These are phyloP conservation scores for Hebeloma cylindrosporum DNA, from an alignment of 768 basidiomycete species.

Conservation along the genomic window DNA sequence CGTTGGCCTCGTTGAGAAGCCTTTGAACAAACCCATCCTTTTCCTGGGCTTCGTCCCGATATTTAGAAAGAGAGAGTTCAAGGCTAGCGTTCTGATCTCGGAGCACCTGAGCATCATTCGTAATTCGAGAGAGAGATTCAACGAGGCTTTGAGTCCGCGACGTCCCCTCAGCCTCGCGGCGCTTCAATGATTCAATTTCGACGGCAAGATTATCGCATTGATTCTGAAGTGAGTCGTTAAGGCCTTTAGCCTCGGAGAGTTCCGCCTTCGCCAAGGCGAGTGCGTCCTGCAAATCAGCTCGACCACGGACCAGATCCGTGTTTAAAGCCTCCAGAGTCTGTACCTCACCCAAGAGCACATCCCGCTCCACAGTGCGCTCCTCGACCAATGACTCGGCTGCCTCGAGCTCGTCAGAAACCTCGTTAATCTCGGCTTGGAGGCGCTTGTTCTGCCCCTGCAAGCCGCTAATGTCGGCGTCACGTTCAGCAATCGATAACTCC, in stretches of 20 bases:
- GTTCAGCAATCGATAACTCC: constrained; percentile 9
- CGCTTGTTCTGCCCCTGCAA: constrained; percentile 9
- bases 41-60: constrained; percentile 2
- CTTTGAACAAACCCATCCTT: constrained; percentile 5
- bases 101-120: constrained; percentile 2
- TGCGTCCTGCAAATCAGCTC: too few relatives aligned
- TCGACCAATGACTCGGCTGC: too few relatives aligned
- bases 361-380: too few relatives aligned
- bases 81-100: constrained; percentile 5
- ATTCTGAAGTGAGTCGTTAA: too few relatives aligned
- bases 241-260: too few relatives aligned
- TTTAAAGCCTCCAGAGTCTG: too few relatives aligned
- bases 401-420: too few relatives aligned
- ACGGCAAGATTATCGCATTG: too few relatives aligned
- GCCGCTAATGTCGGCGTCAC: constrained; percentile 3
- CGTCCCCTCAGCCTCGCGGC: constrained; percentile 2
- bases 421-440: constrained; percentile 13
- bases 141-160: constrained; percentile 5
- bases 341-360: too few relatives aligned
- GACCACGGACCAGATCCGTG: too few relatives aligned
- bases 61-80: constrained; percentile 1
- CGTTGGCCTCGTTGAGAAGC: constrained; percentile 7
- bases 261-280: too few relatives aligned
- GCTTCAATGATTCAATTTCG: too few relatives aligned
- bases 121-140: neutral